phyloP scores from a whole-genome alignment of 2,329 filamentous ascomycete species.

The Alternaria arbusti region DNA sequence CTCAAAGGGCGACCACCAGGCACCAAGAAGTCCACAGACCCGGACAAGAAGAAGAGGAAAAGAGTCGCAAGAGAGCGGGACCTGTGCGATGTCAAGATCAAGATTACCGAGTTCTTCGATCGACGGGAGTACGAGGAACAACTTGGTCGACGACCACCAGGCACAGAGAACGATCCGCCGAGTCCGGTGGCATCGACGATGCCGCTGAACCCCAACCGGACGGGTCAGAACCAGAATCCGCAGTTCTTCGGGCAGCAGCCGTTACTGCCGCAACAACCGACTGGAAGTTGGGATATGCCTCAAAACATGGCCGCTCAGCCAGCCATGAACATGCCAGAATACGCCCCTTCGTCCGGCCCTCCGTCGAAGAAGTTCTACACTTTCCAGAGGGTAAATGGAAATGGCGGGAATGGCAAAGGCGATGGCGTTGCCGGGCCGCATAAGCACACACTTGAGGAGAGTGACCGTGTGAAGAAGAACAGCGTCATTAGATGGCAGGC shows the following conservation, averaged over 20 bases:
- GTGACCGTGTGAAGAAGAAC: slow-evolving; percentile 82
- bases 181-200: slow-evolving; percentile 9
- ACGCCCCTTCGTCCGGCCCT: slow-evolving; percentile 10
- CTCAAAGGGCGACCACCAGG: slow-evolving; percentile 80
- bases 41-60: slow-evolving; percentile 82
- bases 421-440: slow-evolving; percentile 75
- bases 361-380: slow-evolving; percentile 61
- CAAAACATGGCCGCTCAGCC: slow-evolving; percentile 19
- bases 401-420: slow-evolving; percentile 73
- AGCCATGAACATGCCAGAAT: slow-evolving; percentile 23
- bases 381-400: slow-evolving; percentile 78
- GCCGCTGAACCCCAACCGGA: slow-evolving; percentile 1
- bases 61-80: slow-evolving; percentile 75
- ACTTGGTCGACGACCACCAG: slow-evolving; percentile 35
- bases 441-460: slow-evolving; percentile 74
- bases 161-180: slow-evolving; percentile 13
- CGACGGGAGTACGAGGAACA: slow-evolving; percentile 52
- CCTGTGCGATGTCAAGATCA: slow-evolving; percentile 87
- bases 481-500: slow-evolving; percentile 72
- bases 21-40: slow-evolving; percentile 79
- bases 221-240: slow-evolving; percentile 13
- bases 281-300: slow-evolving; percentile 34
- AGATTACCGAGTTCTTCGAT: slow-evolving; percentile 80
- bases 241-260: slow-evolving; percentile 33
- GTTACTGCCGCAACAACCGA: slow-evolving; percentile 20